These are phyloP conservation scores for Candida pseudofarinosa DNA, from an alignment of 805 yeast genomes.

Conservation along the genomic window DNA sequence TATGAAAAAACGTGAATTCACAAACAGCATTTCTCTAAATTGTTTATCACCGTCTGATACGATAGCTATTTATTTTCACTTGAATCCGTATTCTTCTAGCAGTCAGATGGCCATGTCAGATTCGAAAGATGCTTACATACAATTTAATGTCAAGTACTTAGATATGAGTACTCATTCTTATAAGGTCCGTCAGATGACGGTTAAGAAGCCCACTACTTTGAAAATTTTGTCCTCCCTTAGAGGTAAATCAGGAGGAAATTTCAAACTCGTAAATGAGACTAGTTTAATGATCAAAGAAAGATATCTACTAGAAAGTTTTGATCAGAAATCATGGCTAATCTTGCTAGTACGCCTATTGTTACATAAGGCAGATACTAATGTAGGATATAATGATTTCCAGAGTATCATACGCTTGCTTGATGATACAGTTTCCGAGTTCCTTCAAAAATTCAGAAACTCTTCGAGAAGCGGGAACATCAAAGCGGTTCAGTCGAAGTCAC, in stretches of 20 bases:
- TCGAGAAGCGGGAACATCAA: constrained; percentile 24
- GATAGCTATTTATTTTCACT: constrained; percentile 29
- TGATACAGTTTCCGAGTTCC: constrained; percentile 10
- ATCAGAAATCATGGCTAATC: constrained; percentile 27
- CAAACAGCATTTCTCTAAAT: constrained; percentile 36
- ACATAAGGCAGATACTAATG: constrained; percentile 29
- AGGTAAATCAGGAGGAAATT: constrained; percentile 11
- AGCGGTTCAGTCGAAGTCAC: constrained; percentile 20
- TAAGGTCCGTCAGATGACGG: constrained; percentile 29
- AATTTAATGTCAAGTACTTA: constrained; percentile 30
- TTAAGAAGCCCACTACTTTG: constrained; percentile 25
- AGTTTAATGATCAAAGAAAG: constrained; percentile 22
- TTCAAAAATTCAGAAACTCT: constrained; percentile 20
- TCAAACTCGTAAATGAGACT: constrained; percentile 13
- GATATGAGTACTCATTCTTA: constrained; percentile 13
- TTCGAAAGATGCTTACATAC: constrained; percentile 24
- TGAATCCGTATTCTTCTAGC: constrained; percentile 24
- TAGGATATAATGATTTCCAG: constrained; percentile 29
- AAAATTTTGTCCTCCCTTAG: constrained; percentile 12
- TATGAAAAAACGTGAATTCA: constrained; percentile 27
- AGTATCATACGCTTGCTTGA: constrained; percentile 8
- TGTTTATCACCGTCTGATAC: constrained; percentile 17
- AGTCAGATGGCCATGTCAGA: constrained; percentile 12
- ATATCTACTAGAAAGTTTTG: constrained; percentile 25
- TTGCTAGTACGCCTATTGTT: constrained; percentile 29